Evolutionary conservation across 192 early-diverging fungal genomes (phyloP), one percentile per base, ranked within the genome.

Genomic region (Entomortierella chlamydospora): DNA sequence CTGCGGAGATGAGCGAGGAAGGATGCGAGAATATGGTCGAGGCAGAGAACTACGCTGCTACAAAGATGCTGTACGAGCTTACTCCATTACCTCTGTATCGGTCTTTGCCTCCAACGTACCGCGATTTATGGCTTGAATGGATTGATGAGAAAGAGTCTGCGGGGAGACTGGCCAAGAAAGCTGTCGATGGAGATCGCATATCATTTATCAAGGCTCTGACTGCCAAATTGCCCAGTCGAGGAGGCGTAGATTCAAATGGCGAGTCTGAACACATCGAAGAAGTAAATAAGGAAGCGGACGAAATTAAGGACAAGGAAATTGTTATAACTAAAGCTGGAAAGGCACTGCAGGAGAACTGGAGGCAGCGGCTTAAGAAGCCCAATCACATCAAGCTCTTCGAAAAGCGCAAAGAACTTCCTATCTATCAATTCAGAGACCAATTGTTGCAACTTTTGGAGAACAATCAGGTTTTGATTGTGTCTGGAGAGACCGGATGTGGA

Each of bases 401-500:
- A 29, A 77, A 83, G 33, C 82, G 94, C 33, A 73, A 85, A 49
- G 80, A 84, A 0, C 73, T 95, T 20, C 94, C 94, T 0, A 91
- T 92, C 2, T 87, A 61, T 59, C 69, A 72, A 11, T 91, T 85
- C 65, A 81, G 87, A 18, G 81, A 92, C 11, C 67, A 88, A 10
- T 86, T 95, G 20, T 39, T 91, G 52, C 47, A 83, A 2, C 30
- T 84, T 4, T 39, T 93, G 42, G 28, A 67, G 28, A 34, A 52
- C 11, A 54, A 91, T 63, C 90, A 88, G 62, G 91, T 95, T 1
- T 66, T 94, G 11, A 86, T 95, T 52, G 79, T 95, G 11, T 93
- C 88, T 42, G 93, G 93, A n/a, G 93, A 92, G 68, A 95, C 93
- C 5, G 93, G 93, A 81, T 83, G 81, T 58, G 88, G 89, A 65